Percentiles rank a stretch among this genome's conserved stretches.
phyloP scores from a whole-genome alignment of 2,329 filamentous ascomycete genomes.

The Beauveria sp. region DNA sequence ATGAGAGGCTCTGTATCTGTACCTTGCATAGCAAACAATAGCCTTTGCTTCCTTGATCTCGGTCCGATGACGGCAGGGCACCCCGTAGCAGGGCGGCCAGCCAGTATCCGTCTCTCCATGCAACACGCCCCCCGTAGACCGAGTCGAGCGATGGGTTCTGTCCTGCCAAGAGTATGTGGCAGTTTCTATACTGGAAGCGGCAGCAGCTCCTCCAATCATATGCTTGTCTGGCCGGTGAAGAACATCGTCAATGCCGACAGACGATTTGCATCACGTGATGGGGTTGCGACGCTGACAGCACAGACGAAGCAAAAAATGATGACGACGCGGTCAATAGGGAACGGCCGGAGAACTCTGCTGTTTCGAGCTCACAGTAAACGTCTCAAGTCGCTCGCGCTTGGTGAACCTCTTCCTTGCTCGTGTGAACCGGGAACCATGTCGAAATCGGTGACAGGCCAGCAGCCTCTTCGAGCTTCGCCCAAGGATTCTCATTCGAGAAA shows the following conservation, averaged over 20 bases:
- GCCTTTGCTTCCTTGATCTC: not conserved
- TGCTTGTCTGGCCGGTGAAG: not conserved
- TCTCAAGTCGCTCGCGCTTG: not conserved
- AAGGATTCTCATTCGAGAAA: slow-evolving; percentile 65
- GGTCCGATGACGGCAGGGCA: not conserved
- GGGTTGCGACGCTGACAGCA: not conserved
- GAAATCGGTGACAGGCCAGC: slow-evolving; percentile 36
- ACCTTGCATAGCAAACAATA: slow-evolving; percentile 1
- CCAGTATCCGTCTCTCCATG: not conserved
- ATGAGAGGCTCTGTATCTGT: slow-evolving; percentile 1
- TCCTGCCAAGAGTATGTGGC: not conserved
- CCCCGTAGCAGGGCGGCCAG: not conserved
- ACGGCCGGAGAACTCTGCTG: not conserved
- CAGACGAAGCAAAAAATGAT: not conserved
- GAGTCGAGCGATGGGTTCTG: not conserved
- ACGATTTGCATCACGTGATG: slow-evolving; percentile 3
- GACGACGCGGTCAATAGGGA: not conserved
- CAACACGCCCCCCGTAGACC: not conserved
- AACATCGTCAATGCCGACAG: not conserved
- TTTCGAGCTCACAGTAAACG: too few relatives aligned
- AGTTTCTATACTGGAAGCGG: not conserved
- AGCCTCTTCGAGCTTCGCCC: slow-evolving; percentile 49
- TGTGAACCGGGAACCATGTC: slow-evolving; percentile 31
- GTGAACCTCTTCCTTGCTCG: not conserved
- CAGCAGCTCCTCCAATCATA: slow-evolving; percentile 1